Evolutionary conservation across 2,329 filamentous ascomycete genomes (phyloP).

Genomic region (Cladophialophora chaetospira): DNA sequence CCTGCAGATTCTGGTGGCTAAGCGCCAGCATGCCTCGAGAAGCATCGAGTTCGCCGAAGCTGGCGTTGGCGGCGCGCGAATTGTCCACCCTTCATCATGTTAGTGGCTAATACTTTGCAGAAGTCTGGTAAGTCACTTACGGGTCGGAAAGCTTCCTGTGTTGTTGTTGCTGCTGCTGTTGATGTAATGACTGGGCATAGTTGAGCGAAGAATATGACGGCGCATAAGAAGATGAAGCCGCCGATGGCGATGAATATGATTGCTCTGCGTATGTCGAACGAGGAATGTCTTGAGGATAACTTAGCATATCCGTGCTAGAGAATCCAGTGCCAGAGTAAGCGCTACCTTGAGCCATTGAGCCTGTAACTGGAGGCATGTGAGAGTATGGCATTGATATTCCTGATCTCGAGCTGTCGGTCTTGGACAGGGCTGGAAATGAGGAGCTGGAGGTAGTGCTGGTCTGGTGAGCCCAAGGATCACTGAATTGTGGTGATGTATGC

Average conservation of each 20-base stretch:
- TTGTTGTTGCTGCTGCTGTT: conserved; percentile 54
- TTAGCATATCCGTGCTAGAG: conserved; percentile 67
- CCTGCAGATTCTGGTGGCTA: conserved; percentile 65
- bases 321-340: conserved; percentile 65
- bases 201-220: conserved; percentile 75
- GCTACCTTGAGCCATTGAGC: conserved; percentile 70
- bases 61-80: conserved; percentile 61
- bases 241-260: conserved; percentile 71
- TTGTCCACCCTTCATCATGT: conserved; percentile 20
- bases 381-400: conserved; percentile 70
- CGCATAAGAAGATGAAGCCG: conserved; percentile 66
- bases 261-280: conserved; percentile 73
- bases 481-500: conserved; percentile 70
- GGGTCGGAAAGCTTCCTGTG: conserved; percentile 77
- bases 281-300: conserved; percentile 73
- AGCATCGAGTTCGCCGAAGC: conserved; percentile 87
- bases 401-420: conserved; percentile 58
- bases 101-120: conserved; percentile 25
- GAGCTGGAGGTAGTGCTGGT: conserved; percentile 52
- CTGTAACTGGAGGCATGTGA: conserved; percentile 70
- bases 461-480: conserved; percentile 80
- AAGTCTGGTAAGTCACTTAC: conserved; percentile 62
- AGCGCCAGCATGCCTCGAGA: conserved; percentile 93
- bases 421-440: conserved; percentile 63
- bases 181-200: conserved; percentile 65